Conservation (phyloP, 2,329 filamentous ascomycete genomes). For the Phyllosticta citriasiana region DNA sequence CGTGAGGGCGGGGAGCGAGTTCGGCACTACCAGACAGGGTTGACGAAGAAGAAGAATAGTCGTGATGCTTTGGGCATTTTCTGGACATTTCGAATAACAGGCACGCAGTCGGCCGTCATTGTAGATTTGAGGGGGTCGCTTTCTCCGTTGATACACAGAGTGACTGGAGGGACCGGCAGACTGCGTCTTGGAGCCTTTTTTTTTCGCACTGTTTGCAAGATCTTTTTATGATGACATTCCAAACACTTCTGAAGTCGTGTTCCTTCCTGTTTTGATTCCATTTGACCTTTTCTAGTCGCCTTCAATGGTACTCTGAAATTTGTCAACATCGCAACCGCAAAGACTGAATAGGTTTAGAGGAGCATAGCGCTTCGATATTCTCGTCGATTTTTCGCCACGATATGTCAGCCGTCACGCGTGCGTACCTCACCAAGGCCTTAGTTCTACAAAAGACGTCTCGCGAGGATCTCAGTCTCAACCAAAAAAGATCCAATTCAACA, state of each 20-base stretch:
- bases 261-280: background rate
- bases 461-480: too few relatives aligned
- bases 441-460: too few relatives aligned
- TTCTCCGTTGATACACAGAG: background rate
- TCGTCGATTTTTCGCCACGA: too few relatives aligned
- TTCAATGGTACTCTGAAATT: too few relatives aligned
- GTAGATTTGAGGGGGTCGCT: background rate
- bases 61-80: background rate
- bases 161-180: background rate
- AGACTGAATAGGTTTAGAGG: too few relatives aligned
- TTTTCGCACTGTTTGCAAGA: background rate
- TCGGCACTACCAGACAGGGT: background rate
- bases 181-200: background rate
- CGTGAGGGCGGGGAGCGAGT: background rate
- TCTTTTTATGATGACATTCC: background rate
- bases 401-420: too few relatives aligned
- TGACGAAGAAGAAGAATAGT: background rate
- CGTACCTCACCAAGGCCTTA: too few relatives aligned
- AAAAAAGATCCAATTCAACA: too few relatives aligned
- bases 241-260: background rate
- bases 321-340: too few relatives aligned
- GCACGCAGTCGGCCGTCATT: background rate
- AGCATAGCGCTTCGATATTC: too few relatives aligned
- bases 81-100: background rate
- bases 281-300: background rate